Percentiles rank a stretch among this genome's conserved stretches.
These are phyloP conservation scores for Sherardia arvensis DNA, from an alignment of 257 asterid species.

Conservation along the genomic window DNA sequence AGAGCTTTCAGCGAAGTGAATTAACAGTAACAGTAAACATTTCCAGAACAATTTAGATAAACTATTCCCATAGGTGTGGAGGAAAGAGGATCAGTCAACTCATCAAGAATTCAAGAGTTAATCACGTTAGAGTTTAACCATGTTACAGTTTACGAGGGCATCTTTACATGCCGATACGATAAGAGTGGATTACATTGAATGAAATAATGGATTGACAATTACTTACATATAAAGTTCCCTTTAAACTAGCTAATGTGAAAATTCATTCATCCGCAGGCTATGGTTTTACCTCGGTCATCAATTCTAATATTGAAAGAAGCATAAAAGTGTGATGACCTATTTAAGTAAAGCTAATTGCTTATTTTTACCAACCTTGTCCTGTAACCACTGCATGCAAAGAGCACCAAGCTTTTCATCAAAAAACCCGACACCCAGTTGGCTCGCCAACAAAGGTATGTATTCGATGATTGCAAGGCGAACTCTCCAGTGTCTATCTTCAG, in stretches of 20 bases:
- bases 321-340: neutral
- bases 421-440: constrained; percentile 74
- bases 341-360: constrained; percentile 2
- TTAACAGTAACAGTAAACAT: neutral
- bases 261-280: neutral
- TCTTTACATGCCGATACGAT: neutral
- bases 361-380: constrained; percentile 52
- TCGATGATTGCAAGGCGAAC: constrained; percentile 81
- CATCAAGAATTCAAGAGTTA: too few species aligned
- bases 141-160: neutral
- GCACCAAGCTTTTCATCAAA: constrained; percentile 82
- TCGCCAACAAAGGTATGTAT: constrained; percentile 73
- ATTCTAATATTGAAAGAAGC: neutral
- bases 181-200: too few species aligned
- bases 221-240: neutral
- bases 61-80: neutral
- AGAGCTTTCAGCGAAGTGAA: neutral
- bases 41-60: neutral
- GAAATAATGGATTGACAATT: neutral
- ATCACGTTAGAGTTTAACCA: neutral
- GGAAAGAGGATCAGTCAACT: neutral
- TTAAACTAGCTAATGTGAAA: neutral
- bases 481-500: constrained; percentile 89
- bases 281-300: neutral
- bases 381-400: constrained; percentile 89